Evolutionary conservation across 441 rosid species (phyloP), one percentile per base, ranked within the genome.

Genomic region (Erysimum pusillum): DNA sequence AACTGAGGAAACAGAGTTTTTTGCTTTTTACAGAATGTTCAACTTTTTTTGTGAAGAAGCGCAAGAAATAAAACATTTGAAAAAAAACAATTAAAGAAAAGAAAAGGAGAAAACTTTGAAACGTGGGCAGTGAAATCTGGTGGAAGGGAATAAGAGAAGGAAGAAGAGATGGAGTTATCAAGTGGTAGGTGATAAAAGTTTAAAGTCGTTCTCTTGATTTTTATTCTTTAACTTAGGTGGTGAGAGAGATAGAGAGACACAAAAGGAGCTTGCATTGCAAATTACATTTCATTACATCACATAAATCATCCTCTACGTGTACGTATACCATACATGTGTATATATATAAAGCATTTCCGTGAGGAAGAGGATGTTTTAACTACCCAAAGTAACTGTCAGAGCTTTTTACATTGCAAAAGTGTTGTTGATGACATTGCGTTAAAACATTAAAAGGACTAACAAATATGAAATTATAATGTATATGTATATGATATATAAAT

Each of bases 141-240:
- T 77, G 71, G 42, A 56, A 63, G 38, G 67, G 39, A 71, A 56
- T 41, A 63, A 58, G 77, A 66, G 28, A 42, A 58, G 65, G 81
- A 71, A 78, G 81, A 67, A 67, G 75, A 73, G n/a, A 67, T 73
- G 74, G 77, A 73, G 81, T 67, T 73, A 35, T 78, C 81, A 78
- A 78, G 78, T 60, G 77, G 32, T 78, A 73, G 81, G 74, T 78
- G 70, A 53, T 60, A 1, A 70, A 42, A 56, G 4, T 69, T 69
- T 53, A 18, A 18, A 75, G 17, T 12, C 63, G 14, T 52, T 52
- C 49, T 32, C 7, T 20, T 20, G 60, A 15, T 25, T 46, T 28
- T 45, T 58, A 22, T 25, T 71, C 49, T 73, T 56, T 35, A 60
- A 39, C 49, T 31, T 22, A 68, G 63, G 38, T 59, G 62, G 69